Conservation (phyloP, 257 asterid species). For the Anisodus tanguticus region DNA sequence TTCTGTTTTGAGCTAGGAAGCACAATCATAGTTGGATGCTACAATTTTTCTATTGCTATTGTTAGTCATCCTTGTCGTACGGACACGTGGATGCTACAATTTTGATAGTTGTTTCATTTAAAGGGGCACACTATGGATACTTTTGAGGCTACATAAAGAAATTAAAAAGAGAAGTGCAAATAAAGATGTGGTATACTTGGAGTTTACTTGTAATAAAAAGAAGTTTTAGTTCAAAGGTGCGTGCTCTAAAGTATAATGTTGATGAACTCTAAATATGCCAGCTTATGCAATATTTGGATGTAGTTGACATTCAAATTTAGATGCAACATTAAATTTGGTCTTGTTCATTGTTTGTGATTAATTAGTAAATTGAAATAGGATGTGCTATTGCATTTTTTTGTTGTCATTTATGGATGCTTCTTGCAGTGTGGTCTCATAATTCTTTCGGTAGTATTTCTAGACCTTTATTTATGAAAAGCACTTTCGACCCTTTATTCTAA, state of each 20-base stretch:
- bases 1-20: slow-evolving; percentile 3
- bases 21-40: background rate
- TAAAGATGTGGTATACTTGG: background rate
- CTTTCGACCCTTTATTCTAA: background rate
- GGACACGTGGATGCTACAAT: background rate
- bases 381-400: background rate
- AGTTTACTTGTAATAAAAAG: background rate
- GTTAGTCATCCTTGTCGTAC: background rate
- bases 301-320: background rate
- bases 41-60: background rate
- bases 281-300: background rate
- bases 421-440: background rate
- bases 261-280: background rate
- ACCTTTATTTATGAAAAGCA: background rate
- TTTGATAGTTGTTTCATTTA: background rate
- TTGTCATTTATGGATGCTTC: slow-evolving; percentile 15
- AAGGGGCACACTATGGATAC: background rate
- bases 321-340: background rate
- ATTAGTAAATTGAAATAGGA: background rate
- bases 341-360: slow-evolving; percentile 10
- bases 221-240: background rate
- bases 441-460: background rate
- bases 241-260: background rate
- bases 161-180: background rate
- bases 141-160: slow-evolving; percentile 16